Conservation (phyloP, 352 stramenopile genomes). For the Phytophthora sansomeana region DNA sequence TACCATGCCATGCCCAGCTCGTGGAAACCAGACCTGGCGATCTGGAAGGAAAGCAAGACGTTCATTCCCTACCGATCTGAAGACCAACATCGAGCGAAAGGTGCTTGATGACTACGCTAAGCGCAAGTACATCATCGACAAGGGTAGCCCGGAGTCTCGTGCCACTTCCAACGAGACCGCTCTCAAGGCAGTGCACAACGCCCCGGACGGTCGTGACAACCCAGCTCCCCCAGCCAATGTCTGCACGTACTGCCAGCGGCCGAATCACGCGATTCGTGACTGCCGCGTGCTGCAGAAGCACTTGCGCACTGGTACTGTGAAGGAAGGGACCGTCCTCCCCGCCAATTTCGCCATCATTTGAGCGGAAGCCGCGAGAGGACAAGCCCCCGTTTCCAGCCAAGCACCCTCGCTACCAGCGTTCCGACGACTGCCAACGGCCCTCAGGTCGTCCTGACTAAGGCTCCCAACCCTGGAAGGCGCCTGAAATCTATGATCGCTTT, state of each 20-base stretch:
- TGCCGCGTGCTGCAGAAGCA: constrained; percentile 24
- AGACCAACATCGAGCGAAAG: constrained; percentile 26
- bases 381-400: background rate
- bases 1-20: too few relatives aligned
- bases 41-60: too few relatives aligned
- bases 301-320: too few relatives aligned
- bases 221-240: background rate
- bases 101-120: constrained; percentile 4
- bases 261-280: constrained; percentile 16
- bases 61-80: too few relatives aligned
- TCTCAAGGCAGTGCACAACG: too few relatives aligned
- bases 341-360: constrained; percentile 22
- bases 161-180: too few relatives aligned
- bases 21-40: too few relatives aligned
- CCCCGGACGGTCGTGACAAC: background rate
- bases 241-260: constrained; percentile 5
- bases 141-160: too few relatives aligned
- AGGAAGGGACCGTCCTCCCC: too few relatives aligned
- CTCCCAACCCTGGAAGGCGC: too few relatives aligned
- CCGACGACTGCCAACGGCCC: background rate
- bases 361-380: background rate
- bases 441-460: too few relatives aligned
- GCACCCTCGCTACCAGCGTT: background rate
- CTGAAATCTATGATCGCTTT: constrained; percentile 11
- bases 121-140: too few relatives aligned